Conservation (phyloP, 345 rosid species). For the Gossypium thurberi region DNA sequence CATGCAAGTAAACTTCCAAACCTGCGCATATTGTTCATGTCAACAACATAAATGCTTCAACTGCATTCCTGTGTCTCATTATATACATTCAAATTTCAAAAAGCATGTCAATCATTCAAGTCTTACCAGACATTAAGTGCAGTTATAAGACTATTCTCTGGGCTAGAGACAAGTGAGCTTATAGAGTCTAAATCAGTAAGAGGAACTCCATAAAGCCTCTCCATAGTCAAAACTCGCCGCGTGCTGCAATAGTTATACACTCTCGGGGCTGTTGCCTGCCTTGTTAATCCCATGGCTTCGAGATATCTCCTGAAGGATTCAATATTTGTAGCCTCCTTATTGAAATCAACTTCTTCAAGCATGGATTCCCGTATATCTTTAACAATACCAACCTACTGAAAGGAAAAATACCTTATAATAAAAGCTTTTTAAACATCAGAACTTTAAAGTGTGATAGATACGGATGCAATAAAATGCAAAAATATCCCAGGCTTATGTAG, state of each 20-base stretch:
- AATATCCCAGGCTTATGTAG: background rate
- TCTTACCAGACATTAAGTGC: constrained; percentile 94
- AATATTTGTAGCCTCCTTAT: constrained; percentile 79
- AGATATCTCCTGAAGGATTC: constrained; percentile 78
- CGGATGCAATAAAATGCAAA: background rate
- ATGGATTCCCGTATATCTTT: constrained; percentile 87
- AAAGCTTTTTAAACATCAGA: constrained; percentile 7
- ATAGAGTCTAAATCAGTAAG: constrained; percentile 92
- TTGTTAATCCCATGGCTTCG: constrained; percentile 74
- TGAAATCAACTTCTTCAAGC: constrained; percentile 97
- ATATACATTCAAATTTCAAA: background rate
- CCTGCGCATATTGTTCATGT: constrained; percentile 35
- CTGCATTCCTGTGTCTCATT: background rate
- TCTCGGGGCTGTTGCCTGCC: constrained; percentile 92
- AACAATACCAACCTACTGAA: constrained; percentile 70
- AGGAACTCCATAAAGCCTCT: constrained; percentile 97
- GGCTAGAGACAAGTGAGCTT: constrained; percentile 78
- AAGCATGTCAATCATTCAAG: constrained; percentile 10
- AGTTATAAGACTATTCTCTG: constrained; percentile 83
- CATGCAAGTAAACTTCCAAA: constrained; percentile 96
- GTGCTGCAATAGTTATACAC: constrained; percentile 85
- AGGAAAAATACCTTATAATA: constrained; percentile 14
- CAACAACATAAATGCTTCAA: background rate
- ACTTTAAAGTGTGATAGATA: background rate
- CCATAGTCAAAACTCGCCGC: constrained; percentile 78